A percentile compares a stretch with the other conserved stretches of the same genome.
phyloP scores from a whole-genome alignment of 164 flowering plant species.

The Annona cherimola region DNA sequence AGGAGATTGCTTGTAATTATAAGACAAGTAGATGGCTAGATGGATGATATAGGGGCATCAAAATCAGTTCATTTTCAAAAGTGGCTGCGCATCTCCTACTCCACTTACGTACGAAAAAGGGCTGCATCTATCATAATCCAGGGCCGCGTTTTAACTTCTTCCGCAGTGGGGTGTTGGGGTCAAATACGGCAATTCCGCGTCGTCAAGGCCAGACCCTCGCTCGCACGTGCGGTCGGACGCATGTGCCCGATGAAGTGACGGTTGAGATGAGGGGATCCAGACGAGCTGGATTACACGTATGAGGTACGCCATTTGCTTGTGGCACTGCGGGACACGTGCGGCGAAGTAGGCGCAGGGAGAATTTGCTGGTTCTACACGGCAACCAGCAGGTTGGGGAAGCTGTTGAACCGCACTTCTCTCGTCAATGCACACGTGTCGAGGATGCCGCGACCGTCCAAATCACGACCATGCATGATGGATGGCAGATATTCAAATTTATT shows the following conservation, averaged over 20 bases:
- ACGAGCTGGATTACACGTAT: not conserved
- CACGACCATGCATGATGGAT: too few species aligned
- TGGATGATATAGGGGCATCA: not conserved
- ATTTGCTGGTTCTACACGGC: not conserved
- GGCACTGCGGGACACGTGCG: not conserved
- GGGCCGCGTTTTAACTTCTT: not conserved
- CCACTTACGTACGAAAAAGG: not conserved
- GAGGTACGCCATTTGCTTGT: not conserved
- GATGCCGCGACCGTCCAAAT: too few species aligned
- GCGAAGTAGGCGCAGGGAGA: not conserved
- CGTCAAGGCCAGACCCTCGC: too few species aligned
- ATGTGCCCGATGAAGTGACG: too few species aligned
- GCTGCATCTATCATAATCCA: not conserved
- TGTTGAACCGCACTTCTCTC: not conserved
- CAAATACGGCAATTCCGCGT: slow-evolving; percentile 15
- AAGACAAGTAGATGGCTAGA: not conserved
- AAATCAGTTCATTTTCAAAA: not conserved
- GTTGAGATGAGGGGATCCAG: not conserved
- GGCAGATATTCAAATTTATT: too few species aligned
- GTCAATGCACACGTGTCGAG: not conserved
- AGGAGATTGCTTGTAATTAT: not conserved
- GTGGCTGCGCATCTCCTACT: not conserved
- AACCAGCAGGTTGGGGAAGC: not conserved
- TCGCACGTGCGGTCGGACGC: too few species aligned
- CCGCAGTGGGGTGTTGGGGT: not conserved